Percentiles rank a stretch among this genome's conserved stretches.
Conservation (phyloP, 148 eudicot species). For the Chenopodium suecicum region DNA sequence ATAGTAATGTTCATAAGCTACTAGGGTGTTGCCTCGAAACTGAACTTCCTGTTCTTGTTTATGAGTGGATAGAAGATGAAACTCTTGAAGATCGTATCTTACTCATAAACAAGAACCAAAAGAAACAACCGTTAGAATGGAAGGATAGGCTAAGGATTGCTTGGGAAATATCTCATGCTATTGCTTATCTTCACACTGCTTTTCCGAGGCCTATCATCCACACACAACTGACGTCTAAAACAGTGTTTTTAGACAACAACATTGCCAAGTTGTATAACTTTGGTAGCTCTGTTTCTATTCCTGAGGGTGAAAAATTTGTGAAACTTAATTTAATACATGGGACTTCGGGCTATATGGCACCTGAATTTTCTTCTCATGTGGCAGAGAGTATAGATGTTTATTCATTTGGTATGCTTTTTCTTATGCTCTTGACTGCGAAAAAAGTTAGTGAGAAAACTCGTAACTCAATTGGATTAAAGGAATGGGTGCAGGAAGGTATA, state of each 20-base stretch:
- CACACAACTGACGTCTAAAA: neutral
- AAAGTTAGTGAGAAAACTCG: too few relatives aligned
- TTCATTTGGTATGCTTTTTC: constrained; percentile 10
- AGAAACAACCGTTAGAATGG: neutral
- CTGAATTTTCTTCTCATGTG: neutral
- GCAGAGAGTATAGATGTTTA: neutral
- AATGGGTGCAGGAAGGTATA: neutral
- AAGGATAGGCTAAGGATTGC: neutral
- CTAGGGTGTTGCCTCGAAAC: constrained; percentile 23
- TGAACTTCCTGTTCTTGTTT: constrained; percentile 9
- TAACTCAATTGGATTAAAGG: too few relatives aligned
- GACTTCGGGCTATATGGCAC: neutral
- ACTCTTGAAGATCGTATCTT: neutral
- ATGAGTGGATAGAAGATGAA: neutral
- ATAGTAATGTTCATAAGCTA: constrained; percentile 8
- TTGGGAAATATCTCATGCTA: constrained; percentile 9
- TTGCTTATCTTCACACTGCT: constrained; percentile 16
- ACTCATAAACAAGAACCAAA: neutral
- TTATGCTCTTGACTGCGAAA: constrained; percentile 2
- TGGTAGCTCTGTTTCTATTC: neutral
- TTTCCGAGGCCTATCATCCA: neutral
- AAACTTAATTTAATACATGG: neutral
- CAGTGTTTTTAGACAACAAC: constrained; percentile 10
- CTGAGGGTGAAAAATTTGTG: neutral
- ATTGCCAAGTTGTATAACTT: neutral